Conservation (phyloP, 1,284 basidiomycete genomes). For the Cryptococcus deneoformans region DNA sequence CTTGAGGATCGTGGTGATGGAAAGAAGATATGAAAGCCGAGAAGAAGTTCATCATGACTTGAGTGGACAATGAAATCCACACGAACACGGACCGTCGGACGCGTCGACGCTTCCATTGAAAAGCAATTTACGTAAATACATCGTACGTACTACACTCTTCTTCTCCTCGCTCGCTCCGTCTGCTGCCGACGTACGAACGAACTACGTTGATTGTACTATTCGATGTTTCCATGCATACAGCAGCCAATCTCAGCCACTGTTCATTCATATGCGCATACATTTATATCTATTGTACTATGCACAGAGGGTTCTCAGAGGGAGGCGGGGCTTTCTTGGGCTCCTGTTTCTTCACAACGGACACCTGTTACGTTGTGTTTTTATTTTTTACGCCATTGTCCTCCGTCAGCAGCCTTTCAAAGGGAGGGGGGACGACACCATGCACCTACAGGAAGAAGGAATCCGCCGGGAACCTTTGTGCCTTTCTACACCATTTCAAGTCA, state of each 20-base stretch:
- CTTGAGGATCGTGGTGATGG: slow-evolving; percentile 8
- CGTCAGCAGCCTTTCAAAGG: background rate
- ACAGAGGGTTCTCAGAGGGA: slow-evolving; percentile 23
- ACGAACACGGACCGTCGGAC: no score
- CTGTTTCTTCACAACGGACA: slow-evolving; percentile 34
- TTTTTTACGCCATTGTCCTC: background rate
- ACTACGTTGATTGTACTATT: no score
- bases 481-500: slow-evolving; percentile 11
- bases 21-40: background rate
- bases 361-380: slow-evolving; percentile 2
- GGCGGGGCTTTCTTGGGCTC: slow-evolving; percentile 11
- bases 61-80: no score
- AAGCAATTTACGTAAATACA: no score
- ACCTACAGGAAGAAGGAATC: slow-evolving; percentile 36
- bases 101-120: no score
- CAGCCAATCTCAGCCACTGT: no score
- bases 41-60: no score
- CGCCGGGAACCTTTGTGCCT: slow-evolving; percentile 39
- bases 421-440: background rate
- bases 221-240: no score
- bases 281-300: slow-evolving; percentile 21
- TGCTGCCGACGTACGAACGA: no score
- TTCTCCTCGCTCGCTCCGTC: no score
- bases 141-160: no score
- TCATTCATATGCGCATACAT: no score